Evolutionary conservation across 345 rosid genomes (phyloP), one percentile per base, ranked within the genome.

Genomic region (Salix viminalis): DNA sequence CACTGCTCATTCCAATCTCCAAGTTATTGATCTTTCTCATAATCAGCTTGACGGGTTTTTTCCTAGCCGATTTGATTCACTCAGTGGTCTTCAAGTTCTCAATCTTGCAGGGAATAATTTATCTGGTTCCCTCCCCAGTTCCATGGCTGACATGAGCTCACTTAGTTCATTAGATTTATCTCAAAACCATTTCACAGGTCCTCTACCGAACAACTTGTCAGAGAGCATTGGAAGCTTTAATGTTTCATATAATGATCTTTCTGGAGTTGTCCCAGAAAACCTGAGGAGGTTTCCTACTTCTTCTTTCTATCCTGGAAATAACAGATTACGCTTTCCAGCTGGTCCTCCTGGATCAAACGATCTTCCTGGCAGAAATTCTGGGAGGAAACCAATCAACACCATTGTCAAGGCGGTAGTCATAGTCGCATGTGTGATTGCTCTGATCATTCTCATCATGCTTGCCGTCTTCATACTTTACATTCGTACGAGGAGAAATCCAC

Each of bases 271-370:
- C 78, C 98, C 99, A 44, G 97, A 91, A 83, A 93, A 82, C 79
- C 82, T 96, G 80, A 89, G 90, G 83, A 86, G 76, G 80, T 93
- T 92, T 77, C 93, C 95, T 60, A 79, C 76, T 24, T 86, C 96
- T 79, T 91, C 96, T n/a, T 96, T 93, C 84, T 88, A 76, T 77
- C 98, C 99, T 71, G 98, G 99, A 79, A 93, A 96, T 78, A 41
- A 76, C 21, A 83, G 81, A 76, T 88, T 96, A 79, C 23, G 21
- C 37, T 82, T 96, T 71, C 99, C 92, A 2, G 79, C 73, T 7
- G 84, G 85, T 48, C 80, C 87, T 70, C 71, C 90, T 69, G 94
- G 88, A 79, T 73, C 91, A 32, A 82, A 24, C 62, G 80, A 77
- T 82, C 74, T 46, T 50, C 80, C 88, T 9, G 73, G 77, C 30